phyloP scores from a whole-genome alignment of 805 yeast species.

The Yarrowia sp. region DNA sequence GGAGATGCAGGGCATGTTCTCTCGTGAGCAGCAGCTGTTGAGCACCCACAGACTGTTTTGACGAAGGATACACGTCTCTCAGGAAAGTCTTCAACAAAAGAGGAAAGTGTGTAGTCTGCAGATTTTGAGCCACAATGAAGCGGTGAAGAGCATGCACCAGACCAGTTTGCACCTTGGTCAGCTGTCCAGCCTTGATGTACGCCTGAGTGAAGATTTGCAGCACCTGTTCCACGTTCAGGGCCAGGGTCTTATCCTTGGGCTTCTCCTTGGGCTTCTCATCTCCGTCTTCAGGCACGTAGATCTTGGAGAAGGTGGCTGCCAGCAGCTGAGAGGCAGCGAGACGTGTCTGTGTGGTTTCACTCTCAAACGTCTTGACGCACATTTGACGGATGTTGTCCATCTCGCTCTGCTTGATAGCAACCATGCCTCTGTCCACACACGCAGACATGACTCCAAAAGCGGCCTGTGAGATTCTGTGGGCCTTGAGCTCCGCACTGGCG shows the following conservation, averaged over 20 bases:
- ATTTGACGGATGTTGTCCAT: slow-evolving; percentile 46
- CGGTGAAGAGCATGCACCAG: slow-evolving; percentile 20
- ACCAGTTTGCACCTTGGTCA: slow-evolving; percentile 25
- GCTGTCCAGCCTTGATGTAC: slow-evolving; percentile 27
- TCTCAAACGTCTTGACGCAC: slow-evolving; percentile 44
- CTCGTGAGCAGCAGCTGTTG: slow-evolving; percentile 17
- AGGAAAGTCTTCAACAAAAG: slow-evolving; percentile 14
- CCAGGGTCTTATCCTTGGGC: slow-evolving; percentile 20
- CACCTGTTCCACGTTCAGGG: slow-evolving; percentile 6
- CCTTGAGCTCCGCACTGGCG: slow-evolving; percentile 45
- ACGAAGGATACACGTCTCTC: slow-evolving; percentile 17
- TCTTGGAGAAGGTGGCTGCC: slow-evolving; percentile 39
- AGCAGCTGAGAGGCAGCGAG: slow-evolving; percentile 47
- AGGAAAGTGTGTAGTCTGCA: slow-evolving; percentile 3
- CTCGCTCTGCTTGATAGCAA: slow-evolving; percentile 44
- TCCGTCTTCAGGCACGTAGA: slow-evolving; percentile 20
- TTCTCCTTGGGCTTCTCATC: slow-evolving; percentile 23
- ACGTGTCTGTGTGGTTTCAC: slow-evolving; percentile 44
- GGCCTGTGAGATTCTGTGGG: slow-evolving; percentile 47
- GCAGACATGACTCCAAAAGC: slow-evolving; percentile 47
- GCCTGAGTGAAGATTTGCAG: slow-evolving; percentile 14
- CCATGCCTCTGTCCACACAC: slow-evolving; percentile 44
- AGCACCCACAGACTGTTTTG: slow-evolving; percentile 15
- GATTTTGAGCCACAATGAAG: slow-evolving; percentile 21
- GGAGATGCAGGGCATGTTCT: slow-evolving; percentile 12